Base-by-base conservation (phyloP, 23 red algal species). In the Gracilariopsis chorda region DNA sequence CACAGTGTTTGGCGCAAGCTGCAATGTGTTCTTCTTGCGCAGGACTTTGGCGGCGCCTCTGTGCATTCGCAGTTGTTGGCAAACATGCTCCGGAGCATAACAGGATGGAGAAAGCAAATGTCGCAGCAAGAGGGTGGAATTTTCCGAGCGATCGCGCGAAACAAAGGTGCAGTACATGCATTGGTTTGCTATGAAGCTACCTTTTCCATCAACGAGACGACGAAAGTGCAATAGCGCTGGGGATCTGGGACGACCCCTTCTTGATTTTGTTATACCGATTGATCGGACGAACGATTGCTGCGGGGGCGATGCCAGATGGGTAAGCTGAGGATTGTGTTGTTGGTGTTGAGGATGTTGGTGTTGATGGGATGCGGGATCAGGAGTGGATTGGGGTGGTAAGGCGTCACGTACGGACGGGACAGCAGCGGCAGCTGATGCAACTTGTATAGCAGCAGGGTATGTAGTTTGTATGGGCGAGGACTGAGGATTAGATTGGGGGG, bases 191-290 rank as follows among this genome's bases (percentile, higher is more conserved):
- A 86, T 86, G 40, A 86, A 86, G 59, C 35, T 42, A 25, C 82
- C 82, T 14, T 86, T 72, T 19, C 71, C 62, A 47, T 86, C 82
- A 27, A 69, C 55, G 43, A 70, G 82, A 7, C 82, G 58, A 4
- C 82, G 82, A 86, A 86, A 86, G 47, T 86, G 82, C 6, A 86
- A 41, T 29, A 86, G 62, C 3, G 82, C 82, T 25, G 58, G 82
- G 13, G 82, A 86, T 33, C 62, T n/a, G 28, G 82, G 82, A 12
- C 82, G 82, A 7, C 82, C 82, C 7, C 82, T 40, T 10, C 82
- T 29, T 23, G 58, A 69, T 62, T 86, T 86, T 35, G 58, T 69
- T 2, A 86, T 65, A 12, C 62, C 62, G 32, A 61, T 2, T 2
- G 75, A 27, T 20, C 52, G 75, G 13, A 57, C 35, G 76, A 17